These are phyloP conservation scores for Aspergillus melleus DNA, from an alignment of 2,329 filamentous ascomycete genomes.

Conservation along the genomic window DNA sequence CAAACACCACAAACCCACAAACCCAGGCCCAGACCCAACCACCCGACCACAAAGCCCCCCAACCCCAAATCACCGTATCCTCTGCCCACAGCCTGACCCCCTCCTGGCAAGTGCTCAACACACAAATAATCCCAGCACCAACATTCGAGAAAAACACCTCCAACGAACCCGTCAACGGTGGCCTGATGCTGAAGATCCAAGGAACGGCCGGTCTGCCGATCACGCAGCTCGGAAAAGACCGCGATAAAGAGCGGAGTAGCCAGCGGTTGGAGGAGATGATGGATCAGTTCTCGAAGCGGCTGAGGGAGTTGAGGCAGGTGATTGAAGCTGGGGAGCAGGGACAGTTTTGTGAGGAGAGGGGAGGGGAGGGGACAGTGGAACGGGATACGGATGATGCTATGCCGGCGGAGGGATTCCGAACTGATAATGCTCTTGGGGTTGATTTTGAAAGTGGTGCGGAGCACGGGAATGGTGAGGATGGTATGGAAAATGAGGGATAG, in stretches of 20 bases:
- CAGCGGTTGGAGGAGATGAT: conserved; percentile 48
- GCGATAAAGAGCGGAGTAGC: conserved; percentile 22
- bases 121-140: conserved; percentile 58
- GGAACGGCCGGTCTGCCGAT: conserved; percentile 38
- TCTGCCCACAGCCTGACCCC: conserved; percentile 71
- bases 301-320: conserved; percentile 44
- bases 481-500: neutral
- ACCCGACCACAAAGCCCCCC: neutral
- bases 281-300: conserved; percentile 46
- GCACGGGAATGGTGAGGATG: neutral
- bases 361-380: neutral
- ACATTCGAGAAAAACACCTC: conserved; percentile 62
- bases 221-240: conserved; percentile 20
- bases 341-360: neutral
- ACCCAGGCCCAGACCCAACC: neutral
- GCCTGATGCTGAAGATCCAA: conserved; percentile 48
- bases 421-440: too few relatives aligned
- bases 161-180: conserved; percentile 45
- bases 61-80: conserved; percentile 53
- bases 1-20: too few relatives aligned
- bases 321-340: conserved; percentile 36
- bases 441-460: neutral
- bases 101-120: conserved; percentile 67
- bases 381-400: neutral
- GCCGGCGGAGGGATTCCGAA: too few relatives aligned